Percentiles rank a stretch among this genome's conserved stretches.
Conservation (phyloP, 192 early-diverging fungal genomes). For the Coemansia sp. region DNA sequence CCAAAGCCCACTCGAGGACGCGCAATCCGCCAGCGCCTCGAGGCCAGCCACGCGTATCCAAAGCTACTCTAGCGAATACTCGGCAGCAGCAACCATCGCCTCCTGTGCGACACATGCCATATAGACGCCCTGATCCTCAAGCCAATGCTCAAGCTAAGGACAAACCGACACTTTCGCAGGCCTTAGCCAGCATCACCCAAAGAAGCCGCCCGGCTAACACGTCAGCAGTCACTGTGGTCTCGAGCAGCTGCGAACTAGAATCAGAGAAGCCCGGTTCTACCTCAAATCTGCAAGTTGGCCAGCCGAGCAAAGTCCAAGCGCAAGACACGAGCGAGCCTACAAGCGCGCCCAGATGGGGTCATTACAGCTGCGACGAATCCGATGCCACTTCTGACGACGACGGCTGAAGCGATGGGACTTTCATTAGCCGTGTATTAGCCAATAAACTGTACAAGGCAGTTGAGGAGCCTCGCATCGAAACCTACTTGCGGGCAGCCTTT, state of each 20-base stretch:
- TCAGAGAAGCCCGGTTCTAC: background rate
- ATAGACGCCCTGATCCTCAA: background rate
- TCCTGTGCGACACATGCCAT: background rate
- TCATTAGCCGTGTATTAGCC: background rate
- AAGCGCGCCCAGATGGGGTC: conserved; percentile 9
- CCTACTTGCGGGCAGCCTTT: conserved; percentile 11
- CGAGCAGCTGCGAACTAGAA: background rate
- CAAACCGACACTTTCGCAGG: conserved; percentile 10
- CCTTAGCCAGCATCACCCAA: conserved; percentile 3
- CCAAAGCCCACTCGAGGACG: background rate
- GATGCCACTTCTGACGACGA: background rate
- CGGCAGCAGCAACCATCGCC: background rate
- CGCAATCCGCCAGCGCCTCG: background rate
- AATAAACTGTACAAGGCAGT: background rate
- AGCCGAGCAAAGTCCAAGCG: background rate
- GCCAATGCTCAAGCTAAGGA: background rate
- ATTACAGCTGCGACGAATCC: conserved; percentile 9
- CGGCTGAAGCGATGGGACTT: background rate
- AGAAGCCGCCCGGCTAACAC: background rate
- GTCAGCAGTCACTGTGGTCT: background rate
- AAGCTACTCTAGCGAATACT: background rate
- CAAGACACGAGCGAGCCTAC: background rate
- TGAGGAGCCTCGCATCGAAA: background rate
- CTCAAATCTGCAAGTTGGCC: background rate
- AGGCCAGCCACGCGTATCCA: background rate